Conservation (phyloP, 495 filamentous ascomycete species). For the Tuber magnatum region DNA sequence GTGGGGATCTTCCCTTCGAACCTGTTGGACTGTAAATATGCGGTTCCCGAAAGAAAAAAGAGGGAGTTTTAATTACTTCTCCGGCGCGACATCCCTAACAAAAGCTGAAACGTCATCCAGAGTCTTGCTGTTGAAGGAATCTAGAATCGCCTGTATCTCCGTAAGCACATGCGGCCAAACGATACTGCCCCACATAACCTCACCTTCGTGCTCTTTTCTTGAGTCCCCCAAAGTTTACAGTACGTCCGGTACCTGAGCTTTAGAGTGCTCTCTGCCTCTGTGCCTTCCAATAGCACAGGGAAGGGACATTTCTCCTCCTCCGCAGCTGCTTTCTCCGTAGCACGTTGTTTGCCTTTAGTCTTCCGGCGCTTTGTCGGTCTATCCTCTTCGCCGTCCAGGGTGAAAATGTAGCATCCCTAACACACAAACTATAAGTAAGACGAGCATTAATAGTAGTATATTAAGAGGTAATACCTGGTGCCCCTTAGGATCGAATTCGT, state of each 20-base stretch:
- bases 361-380: constrained; percentile 59
- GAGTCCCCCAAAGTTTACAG: constrained; percentile 58
- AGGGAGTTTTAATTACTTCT: constrained; percentile 41
- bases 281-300: constrained; percentile 56
- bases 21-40: constrained; percentile 35
- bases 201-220: constrained; percentile 65
- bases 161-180: not conserved
- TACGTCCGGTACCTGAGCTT: constrained; percentile 56
- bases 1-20: constrained; percentile 59
- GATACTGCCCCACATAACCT: constrained; percentile 12
- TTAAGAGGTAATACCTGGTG: constrained; percentile 46
- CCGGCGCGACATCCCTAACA: constrained; percentile 49
- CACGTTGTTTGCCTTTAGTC: constrained; percentile 30
- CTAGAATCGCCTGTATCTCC: constrained; percentile 50
- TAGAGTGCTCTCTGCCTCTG: constrained; percentile 51
- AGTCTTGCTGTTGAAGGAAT: constrained; percentile 56
- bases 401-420: constrained; percentile 67
- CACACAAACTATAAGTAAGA: constrained; percentile 14
- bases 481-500: constrained; percentile 43
- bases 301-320: constrained; percentile 45
- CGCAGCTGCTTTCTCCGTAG: constrained; percentile 45
- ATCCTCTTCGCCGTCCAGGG: constrained; percentile 46
- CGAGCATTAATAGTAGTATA: constrained; percentile 14
- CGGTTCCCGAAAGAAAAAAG: not conserved
- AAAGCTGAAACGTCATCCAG: constrained; percentile 61